Evolutionary conservation across 805 yeast species (phyloP), one percentile per base, ranked within the genome.

Genomic region (Yamadazyma akitaensis): DNA sequence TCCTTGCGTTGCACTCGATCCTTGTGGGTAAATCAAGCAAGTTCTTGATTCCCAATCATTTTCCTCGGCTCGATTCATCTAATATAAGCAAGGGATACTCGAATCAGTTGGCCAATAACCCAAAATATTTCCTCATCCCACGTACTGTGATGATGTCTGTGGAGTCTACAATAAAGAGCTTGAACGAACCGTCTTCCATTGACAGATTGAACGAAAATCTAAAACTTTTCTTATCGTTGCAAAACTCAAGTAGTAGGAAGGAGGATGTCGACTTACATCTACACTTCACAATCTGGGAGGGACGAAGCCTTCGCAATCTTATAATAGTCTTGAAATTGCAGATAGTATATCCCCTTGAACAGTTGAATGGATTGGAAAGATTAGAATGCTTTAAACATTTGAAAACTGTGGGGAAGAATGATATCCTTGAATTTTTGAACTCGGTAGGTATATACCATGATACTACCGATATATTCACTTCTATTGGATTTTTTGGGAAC

Each of bases 251-350:
- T 1, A 33, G 42, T 11, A 45, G 50, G 9, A 57, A 53, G 42
- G 50, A 57, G 1, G 48, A 48, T 28, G 65, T 62, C n/a, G 70
- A 64, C 40, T 31, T 68, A 24, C 56, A 58, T 12, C 37, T 61
- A 5, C 60, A 49, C 34, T 59, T 70, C 43, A 52, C 51, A 21
- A 59, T 69, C 13, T 63, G 70, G 72, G 67, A 62, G 19, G 72
- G 69, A 0, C 47, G 49, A 31, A 56, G 54, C 25, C 61, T 51
- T 48, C 49, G 44, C 21, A 51, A 52, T 37, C 43, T 65, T 1
- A 50, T 71, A 2, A 64, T 60, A 9, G 60, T 57, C 6, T 43
- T 70, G 50, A 67, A 67, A 49, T 61, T 57, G 33, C 57, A 56
- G 5, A 44, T 63, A 1, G 49, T 66, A 9, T 68, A 66, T 46